A percentile compares a stretch with the other conserved stretches of the same genome.
Evolutionary conservation across 768 basidiomycete genomes (phyloP).

Genomic region (Phylloporus sp.): DNA sequence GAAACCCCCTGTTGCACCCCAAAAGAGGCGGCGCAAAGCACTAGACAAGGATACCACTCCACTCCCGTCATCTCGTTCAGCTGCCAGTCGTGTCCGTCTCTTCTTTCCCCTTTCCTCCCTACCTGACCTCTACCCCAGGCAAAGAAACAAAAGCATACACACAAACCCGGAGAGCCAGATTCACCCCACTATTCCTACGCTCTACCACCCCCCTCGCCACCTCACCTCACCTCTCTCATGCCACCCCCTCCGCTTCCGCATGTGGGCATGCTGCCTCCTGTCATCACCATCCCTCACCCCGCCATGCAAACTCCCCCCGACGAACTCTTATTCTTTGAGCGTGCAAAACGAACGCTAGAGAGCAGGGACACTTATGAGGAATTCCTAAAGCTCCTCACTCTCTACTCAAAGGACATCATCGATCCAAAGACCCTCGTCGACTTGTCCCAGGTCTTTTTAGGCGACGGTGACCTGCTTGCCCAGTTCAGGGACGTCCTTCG

Average conservation of each 20-base stretch:
- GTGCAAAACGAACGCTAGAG: slow-evolving; percentile 77
- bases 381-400: slow-evolving; percentile 86
- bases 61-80: slow-evolving; percentile 46
- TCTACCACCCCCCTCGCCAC: slow-evolving; percentile 38
- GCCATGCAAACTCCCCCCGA: slow-evolving; percentile 46
- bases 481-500: slow-evolving; percentile 87
- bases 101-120: background rate
- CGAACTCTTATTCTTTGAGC: slow-evolving; percentile 91
- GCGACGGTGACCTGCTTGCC: slow-evolving; percentile 69
- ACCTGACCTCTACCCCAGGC: slow-evolving; percentile 31
- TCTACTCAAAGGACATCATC: slow-evolving; percentile 90
- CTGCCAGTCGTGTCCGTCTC: slow-evolving; percentile 43
- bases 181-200: slow-evolving; percentile 45
- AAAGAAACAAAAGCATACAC: slow-evolving; percentile 61
- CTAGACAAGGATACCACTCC: slow-evolving; percentile 68
- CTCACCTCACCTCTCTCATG: slow-evolving; percentile 25
- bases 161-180: slow-evolving; percentile 54
- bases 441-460: slow-evolving; percentile 74
- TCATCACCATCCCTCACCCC: slow-evolving; percentile 25
- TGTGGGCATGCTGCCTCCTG: slow-evolving; percentile 22
- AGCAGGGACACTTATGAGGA: slow-evolving; percentile 81
- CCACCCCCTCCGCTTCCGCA: slow-evolving; percentile 26
- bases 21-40: slow-evolving; percentile 57
- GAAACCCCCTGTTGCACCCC: slow-evolving; percentile 38
- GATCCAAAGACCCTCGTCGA: slow-evolving; percentile 79